Base-by-base conservation (phyloP, 2,329 filamentous ascomycete genomes). In the Fusarium graminum region DNA sequence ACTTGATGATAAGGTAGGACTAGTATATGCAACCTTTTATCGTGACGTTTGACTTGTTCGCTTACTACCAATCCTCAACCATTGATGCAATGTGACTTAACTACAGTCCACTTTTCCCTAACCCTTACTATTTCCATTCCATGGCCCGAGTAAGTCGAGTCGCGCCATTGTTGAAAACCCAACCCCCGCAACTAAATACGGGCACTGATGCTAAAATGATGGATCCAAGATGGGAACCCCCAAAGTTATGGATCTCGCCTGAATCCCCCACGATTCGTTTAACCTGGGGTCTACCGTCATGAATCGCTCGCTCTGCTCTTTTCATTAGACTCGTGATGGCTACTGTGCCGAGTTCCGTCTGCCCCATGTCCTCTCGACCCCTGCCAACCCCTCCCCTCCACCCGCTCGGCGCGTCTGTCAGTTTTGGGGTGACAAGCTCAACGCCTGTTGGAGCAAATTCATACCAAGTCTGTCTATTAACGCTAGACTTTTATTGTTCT, bases 291-390 rank as follows among this genome's bases (percentile, higher is more conserved):
- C 29, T 28, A 45, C 19, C 34, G 22, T 26, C 25, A 26, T 38
- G 41, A 55, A 55, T 61, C 22, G 22, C 6, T 22, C 22, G 22
- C 22, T 22, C 22, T 22, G 22, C 22, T 22, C 4, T 22, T 22
- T 52, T 46, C 38, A 62, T 50, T 29, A 53, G 58, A 38, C 58
- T 26, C 28, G 32, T 49, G 42, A 40, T 39, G 32, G 32, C 7
- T 40, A 49, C 59, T 50, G 61, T 67, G 64, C 64, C 64, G 64
- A 67, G 64, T 67, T 67, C 64, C 64, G 64, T 65, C 16, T 52
- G 53, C 59, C 63, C 42, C 64, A 50, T 54, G 64, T 40, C 34
- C 10, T 36, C 22, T 22, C 25, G 9, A 40, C 39, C 64, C 64
- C 41, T 68, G 64, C 29, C 17, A 34, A 34, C n/a, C 36, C 52